Base-by-base conservation (phyloP, 2,329 filamentous ascomycete genomes). In the Calonectria leucothoes region DNA sequence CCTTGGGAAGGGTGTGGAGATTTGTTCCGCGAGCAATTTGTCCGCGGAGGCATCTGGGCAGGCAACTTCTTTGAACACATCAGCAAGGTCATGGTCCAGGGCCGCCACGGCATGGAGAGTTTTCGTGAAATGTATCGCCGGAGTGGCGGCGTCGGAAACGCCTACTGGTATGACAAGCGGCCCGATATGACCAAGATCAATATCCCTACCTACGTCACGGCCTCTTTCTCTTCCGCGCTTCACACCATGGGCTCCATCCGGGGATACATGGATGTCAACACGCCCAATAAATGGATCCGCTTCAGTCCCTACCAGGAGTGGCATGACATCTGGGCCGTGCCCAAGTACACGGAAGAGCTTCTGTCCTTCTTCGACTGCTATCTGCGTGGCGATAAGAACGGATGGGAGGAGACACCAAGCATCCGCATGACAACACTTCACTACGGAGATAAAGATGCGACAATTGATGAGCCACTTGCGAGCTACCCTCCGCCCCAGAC, bases 221-320 rank as follows among this genome's bases (percentile, higher is more conserved):
- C 37, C 20, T 75, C 77, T 31, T 79, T 76, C 42, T 75, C 77
- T 5, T 80, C 75, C 27, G 71, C 69, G 0, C 72, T 81, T 12
- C 78, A 81, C 61, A 74, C 73, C 0, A 76, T 78, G 70, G 79
- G 79, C 31, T 71, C 78, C 29, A 77, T 81, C 45, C 70, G 85
- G 15, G 85, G 80, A 20, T 87, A 82, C 80, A 70, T 84, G 35
- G 80, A 86, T 71, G 80, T 86, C 12, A 73, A 80, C 20, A 59
- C 52, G 20, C 75, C 82, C 11, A 75, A 87, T 7, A 88, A 88
- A 76, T 88, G 86, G 87, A 80, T 88, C 27, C 82, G 83, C 0
- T 84, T 37, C 14, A 23, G 55, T 39, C 69, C 69, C 2, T 71
- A 57, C 33, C 69, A 71, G 48, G 61, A 71, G 51, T 71, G 69